Base-by-base conservation (phyloP, 176 grass and related monocot species). In the Ensete glaucum region DNA sequence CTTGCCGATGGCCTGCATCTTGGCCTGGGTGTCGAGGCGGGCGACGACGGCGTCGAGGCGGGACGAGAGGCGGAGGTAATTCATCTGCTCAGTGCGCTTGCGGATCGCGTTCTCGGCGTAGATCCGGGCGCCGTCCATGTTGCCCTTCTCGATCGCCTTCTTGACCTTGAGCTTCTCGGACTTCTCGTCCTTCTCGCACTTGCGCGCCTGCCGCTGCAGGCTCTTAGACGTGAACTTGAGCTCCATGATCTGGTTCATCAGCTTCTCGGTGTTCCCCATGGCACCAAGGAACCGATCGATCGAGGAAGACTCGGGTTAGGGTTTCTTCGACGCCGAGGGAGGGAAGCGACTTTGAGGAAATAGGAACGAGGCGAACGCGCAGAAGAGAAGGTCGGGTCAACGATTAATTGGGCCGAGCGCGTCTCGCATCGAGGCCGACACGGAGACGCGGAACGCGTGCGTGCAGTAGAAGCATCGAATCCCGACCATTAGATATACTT, bases 171-270 rank as follows among this genome's bases (percentile, higher is more conserved):
- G 85, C 80, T 93, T 97, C 80, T 93, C 83, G 71, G 89, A 81
- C 77, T 97, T 98, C 90, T 93, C 90, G 81, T 93, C 90, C 86
- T 93, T 98, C 84, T 98, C 95, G 83, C 95, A 98, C 84, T 91
- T 93, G 77, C 90, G 94, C 27, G 90, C 84, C 84, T 91, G 83
- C 69, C 90, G 86, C 86, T 98, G 94, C 51, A 98, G 86, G 82
- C 86, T 93, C 85, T 91, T 93, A 65, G 95, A 91, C 3, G 88
- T 89, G 86, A 98, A 94, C 80, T 91, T 93, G 75, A 98, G 90
- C 67, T 98, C 95, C 85, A 98, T 87, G 73, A 98, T 93, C 86
- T 93, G 94, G 67, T 88, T 90, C 90, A 98, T 98, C 54, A 98
- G 82, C 86, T 91, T 98, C 82, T 93, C 94, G 2, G 94, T 82